Conservation (phyloP, 345 rosid species). For the Angophora floribunda region DNA sequence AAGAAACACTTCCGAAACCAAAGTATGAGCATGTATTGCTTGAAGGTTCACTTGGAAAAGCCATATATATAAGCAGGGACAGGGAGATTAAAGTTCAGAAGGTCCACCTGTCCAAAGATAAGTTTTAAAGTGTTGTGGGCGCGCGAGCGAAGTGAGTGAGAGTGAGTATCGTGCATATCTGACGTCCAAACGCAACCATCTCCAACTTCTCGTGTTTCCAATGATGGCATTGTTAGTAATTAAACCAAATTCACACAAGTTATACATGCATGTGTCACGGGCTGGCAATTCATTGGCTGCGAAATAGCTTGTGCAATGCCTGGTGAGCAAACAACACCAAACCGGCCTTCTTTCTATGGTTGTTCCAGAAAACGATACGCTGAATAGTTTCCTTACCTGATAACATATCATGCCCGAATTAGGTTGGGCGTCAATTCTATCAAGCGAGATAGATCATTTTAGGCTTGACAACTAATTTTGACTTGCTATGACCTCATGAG, state of each 20-base stretch:
- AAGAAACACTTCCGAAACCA: not conserved
- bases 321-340: too few relatives aligned
- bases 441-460: too few relatives aligned
- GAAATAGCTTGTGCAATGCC: too few relatives aligned
- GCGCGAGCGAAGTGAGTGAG: not conserved
- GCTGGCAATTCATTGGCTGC: too few relatives aligned
- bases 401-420: too few relatives aligned
- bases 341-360: too few relatives aligned
- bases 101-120: not conserved
- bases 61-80: not conserved
- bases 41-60: not conserved
- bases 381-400: too few relatives aligned
- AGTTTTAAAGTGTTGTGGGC: not conserved
- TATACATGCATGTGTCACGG: not conserved
- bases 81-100: not conserved
- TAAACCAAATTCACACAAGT: not conserved
- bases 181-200: not conserved
- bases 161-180: not conserved
- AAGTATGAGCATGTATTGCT: not conserved
- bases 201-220: not conserved
- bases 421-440: too few relatives aligned
- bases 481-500: too few relatives aligned
- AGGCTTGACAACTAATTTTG: too few relatives aligned
- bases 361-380: too few relatives aligned
- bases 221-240: not conserved